Conservation (phyloP, 1,284 basidiomycete genomes). For the Hymenochaete sp. region DNA sequence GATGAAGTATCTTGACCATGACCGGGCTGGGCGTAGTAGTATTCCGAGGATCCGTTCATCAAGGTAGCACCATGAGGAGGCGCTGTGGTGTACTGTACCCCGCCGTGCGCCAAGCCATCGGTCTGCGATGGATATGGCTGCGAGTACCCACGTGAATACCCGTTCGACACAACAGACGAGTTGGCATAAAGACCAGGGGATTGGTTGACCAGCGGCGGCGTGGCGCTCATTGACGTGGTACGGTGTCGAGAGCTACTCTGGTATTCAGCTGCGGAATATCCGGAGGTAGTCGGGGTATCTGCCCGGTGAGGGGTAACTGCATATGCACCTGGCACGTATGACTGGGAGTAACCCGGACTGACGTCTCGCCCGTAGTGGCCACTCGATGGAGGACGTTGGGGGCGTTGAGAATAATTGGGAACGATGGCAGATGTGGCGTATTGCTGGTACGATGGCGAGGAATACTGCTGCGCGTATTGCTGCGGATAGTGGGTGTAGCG, state of each 20-base stretch:
- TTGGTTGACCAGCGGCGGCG: slow-evolving; percentile 8
- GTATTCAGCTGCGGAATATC: slow-evolving; percentile 10
- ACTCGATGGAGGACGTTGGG: slow-evolving; percentile 4
- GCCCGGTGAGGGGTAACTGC: slow-evolving; percentile 9
- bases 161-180: slow-evolving; percentile 7
- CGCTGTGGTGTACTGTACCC: too few relatives aligned
- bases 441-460: neutral
- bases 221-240: slow-evolving; percentile 8
- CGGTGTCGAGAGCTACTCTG: slow-evolving; percentile 12
- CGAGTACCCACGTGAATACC: slow-evolving; percentile 6
- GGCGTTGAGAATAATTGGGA: slow-evolving; percentile 6
- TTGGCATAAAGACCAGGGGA: neutral
- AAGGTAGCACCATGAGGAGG: too few relatives aligned
- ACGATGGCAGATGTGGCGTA: slow-evolving; percentile 9
- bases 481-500: slow-evolving; percentile 12
- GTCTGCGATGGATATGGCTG: slow-evolving; percentile 5
- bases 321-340: slow-evolving; percentile 9
- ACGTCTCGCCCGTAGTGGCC: slow-evolving; percentile 4
- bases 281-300: slow-evolving; percentile 11
- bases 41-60: too few relatives aligned
- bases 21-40: too few relatives aligned
- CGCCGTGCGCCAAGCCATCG: too few relatives aligned
- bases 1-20: slow-evolving; percentile 60
- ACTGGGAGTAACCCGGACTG: slow-evolving; percentile 11
- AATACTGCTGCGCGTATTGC: slow-evolving; percentile 7